Conservation (phyloP, 2,329 filamentous ascomycete genomes). For the Trichoderma atroviride region DNA sequence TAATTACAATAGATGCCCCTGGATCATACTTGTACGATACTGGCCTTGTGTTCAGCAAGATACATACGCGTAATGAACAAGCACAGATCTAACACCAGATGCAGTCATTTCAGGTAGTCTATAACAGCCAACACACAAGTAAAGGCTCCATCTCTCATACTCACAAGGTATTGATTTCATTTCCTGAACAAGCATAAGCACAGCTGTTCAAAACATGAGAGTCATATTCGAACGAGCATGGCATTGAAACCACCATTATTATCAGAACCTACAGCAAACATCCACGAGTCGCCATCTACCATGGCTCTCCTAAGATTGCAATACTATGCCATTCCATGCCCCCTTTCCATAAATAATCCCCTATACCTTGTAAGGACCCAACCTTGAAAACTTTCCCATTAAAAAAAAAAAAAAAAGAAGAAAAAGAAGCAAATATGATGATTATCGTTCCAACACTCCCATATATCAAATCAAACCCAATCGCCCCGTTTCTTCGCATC, state of each 20-base stretch:
- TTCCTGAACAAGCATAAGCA: not conserved
- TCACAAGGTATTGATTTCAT: not conserved
- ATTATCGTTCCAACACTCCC: conserved; percentile 4
- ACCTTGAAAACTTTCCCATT: conserved; percentile 8
- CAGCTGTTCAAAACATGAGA: not conserved
- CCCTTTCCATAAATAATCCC: not conserved
- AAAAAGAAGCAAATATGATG: not conserved
- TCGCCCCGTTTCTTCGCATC: not conserved
- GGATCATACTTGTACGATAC: not conserved
- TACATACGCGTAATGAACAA: not conserved
- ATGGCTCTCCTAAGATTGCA: conserved; percentile 8
- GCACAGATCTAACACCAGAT: not conserved
- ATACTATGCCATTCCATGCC: not conserved
- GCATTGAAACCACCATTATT: conserved; percentile 6
- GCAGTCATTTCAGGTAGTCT: not conserved
- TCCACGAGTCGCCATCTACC: not conserved
- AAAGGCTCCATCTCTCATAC: not conserved
- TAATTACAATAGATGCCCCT: not conserved
- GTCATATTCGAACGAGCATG: not conserved
- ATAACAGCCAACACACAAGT: not conserved
- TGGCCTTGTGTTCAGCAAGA: not conserved
- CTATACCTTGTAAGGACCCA: not conserved
- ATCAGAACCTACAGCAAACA: not conserved
- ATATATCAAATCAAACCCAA: conserved; percentile 10
- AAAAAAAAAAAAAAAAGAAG: not conserved